Evolutionary conservation across 2,329 filamentous ascomycete species (phyloP), one percentile per base, ranked within the genome.

Genomic region (Fusarium sp.): DNA sequence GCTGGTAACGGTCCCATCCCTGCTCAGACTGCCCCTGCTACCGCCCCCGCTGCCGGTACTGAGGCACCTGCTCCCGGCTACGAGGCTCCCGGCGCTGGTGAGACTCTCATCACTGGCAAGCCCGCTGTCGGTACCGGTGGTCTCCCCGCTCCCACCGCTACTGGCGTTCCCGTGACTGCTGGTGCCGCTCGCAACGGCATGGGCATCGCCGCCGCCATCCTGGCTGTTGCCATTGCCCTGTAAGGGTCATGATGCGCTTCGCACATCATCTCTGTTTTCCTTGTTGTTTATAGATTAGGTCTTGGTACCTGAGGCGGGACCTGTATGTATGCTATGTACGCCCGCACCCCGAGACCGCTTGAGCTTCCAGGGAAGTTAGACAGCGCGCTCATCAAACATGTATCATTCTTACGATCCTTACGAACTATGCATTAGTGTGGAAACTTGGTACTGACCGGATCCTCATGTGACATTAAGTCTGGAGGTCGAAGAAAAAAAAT

Each of bases 381-480:
- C 57, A 66, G 64, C 58, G 68, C 61, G 52, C 68, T 66, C 62
- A 69, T 64, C 63, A 72, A 69, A 78, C 69, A 78, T 75, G 78
- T 87, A 82, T 81, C 81, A 84, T 88, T 88, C 86, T 87, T 85
- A 89, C 87, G 87, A 88, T 89, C 87, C 85, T 88, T 88, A 87
- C 83, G 85, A 87, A 83, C 80, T 75, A 78, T 77, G 76, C 73
- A 78, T 79, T 79, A 75, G 74, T 77, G 79, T 74, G 74, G 72
- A 77, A 66, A 69, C 67, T 75, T 67, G 68, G 75, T 69, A 62
- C 68, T 76, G 62, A 44, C 62, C 52, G 39, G 59, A 65, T 57
- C 68, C 64, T 66, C 48, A 56, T 72, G 47, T 70, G 67, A 66
- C 59, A 47, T 72, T 12, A 68, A 61, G 72, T 68, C 62, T 50